Evolutionary conservation across 805 yeast genomes (phyloP).

Genomic region (Groenewaldozyma salmanticensis): DNA sequence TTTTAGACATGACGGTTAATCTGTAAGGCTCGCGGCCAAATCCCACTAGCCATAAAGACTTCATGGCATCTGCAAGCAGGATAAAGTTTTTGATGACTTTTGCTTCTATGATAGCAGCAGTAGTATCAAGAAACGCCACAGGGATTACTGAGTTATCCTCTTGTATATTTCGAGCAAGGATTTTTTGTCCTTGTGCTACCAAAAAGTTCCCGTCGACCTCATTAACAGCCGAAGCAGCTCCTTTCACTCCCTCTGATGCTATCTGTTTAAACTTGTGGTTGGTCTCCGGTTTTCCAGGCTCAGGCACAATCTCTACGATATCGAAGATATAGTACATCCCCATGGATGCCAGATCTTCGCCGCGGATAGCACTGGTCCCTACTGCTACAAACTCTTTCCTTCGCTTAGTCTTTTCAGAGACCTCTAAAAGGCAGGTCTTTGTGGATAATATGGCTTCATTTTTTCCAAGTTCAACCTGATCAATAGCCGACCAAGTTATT

Average conservation of each 20-base stretch:
- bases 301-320: conserved; percentile 76
- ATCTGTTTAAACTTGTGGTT: conserved; percentile 67
- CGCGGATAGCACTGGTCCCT: conserved; percentile 69
- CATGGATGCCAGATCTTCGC: conserved; percentile 71
- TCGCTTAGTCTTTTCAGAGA: conserved; percentile 26
- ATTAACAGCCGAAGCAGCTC: conserved; percentile 70
- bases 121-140: conserved; percentile 86
- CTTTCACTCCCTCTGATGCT: conserved; percentile 65
- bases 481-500: conserved; percentile 65
- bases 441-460: conserved; percentile 55
- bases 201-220: conserved; percentile 78
- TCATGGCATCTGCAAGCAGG: conserved; percentile 71
- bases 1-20: conserved; percentile 70
- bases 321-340: conserved; percentile 73
- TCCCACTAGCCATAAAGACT: conserved; percentile 72
- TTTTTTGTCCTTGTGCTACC: conserved; percentile 78
- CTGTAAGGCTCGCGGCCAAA: conserved; percentile 94
- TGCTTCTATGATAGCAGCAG: conserved; percentile 66
- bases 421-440: conserved; percentile 43
- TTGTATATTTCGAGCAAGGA: conserved; percentile 69
- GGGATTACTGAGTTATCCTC: conserved; percentile 83
- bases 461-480: conserved; percentile 52
- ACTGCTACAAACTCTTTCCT: conserved; percentile 60
- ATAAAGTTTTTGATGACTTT: conserved; percentile 77
- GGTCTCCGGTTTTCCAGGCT: conserved; percentile 77